Base-by-base conservation (phyloP, 305 asterid genomes). In the Stenogyne calaminthoides region DNA sequence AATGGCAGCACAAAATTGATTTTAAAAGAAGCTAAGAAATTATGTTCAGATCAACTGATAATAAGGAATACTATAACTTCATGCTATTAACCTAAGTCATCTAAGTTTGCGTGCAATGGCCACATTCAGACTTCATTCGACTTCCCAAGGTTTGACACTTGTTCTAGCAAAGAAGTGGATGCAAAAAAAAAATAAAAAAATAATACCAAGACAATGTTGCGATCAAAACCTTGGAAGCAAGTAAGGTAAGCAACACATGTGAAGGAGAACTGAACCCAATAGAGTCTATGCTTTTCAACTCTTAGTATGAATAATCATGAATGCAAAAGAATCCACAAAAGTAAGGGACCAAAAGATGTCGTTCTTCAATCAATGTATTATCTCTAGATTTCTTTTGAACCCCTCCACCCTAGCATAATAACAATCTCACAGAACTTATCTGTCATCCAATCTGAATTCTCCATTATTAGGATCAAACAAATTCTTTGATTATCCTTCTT, bases 1-100 rank as follows among this genome's bases (percentile, higher is more conserved):
- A 71, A 76, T 58, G 9, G 69, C 36, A 29, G 20, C n/a, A 66
- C 63, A 78, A 70, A 71, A 37, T 37, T 46, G 52, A 46, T 12
- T 12, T 46, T 46, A 12, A 46, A 46, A 44, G 51, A 44, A 44
- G 61, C 47, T 63, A 44, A 69, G 47, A 40, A 69, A 60, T 36
- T n/a, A n/a, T n/a, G 18, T 58, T 59, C 58, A 29, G 7, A 34
- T 52, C 22, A 11, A 36, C 3, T 3, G 20, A 42, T 71, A 60
- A 46, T 62, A 66, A 51, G 37, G 42, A 71, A 67, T 44, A 46
- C 19, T 8, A 44, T 18, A 74, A 57, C 57, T 22, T 22, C 57
- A 72, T 51, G 58, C 15, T 15, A 14, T 5, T 46, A 46, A 46
- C 7, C 12, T 42, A 69, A 68, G 67, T 44, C 9, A 44, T 42